A percentile compares a stretch with the other conserved stretches of the same genome.
These are phyloP conservation scores for Ephemerocybe angulata DNA, from an alignment of 768 basidiomycete genomes.

Conservation along the genomic window DNA sequence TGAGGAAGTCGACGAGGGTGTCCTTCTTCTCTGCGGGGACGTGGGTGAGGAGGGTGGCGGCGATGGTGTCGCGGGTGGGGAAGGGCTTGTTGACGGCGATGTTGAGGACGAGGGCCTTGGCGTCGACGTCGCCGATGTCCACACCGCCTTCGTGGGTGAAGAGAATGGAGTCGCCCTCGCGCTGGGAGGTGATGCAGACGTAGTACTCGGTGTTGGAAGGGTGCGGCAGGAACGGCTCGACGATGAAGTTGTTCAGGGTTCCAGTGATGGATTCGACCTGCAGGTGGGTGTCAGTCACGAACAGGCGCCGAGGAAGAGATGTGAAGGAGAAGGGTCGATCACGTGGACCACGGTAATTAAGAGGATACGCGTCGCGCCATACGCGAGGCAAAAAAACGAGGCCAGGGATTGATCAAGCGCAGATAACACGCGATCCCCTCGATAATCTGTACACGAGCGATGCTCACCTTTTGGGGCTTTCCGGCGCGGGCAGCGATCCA, in stretches of 20 bases:
- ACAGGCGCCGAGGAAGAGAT: neutral
- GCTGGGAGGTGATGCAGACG: constrained; percentile 94
- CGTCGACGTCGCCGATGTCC: constrained; percentile 97
- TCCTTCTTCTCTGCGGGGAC: constrained; percentile 86
- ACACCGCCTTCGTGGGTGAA: constrained; percentile 99
- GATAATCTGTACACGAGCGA: constrained; percentile 9
- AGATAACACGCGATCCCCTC: constrained; percentile 12
- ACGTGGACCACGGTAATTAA: constrained; percentile 23
- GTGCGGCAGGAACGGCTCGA: constrained; percentile 98
- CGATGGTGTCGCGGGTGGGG: constrained; percentile 78
- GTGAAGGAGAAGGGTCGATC: constrained; percentile 13
- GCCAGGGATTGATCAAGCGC: constrained; percentile 1
- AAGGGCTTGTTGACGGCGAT: constrained; percentile 73
- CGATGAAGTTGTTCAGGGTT: constrained; percentile 94
- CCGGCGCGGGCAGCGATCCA: constrained; percentile 91
- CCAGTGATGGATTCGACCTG: constrained; percentile 94
- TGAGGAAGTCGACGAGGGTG: constrained; percentile 90
- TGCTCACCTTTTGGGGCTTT: constrained; percentile 84
- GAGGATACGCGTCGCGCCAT: constrained; percentile 4
- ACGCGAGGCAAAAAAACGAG: neutral
- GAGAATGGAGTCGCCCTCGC: constrained; percentile 93
- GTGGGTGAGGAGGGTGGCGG: constrained; percentile 70
- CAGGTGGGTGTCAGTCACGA: constrained; percentile 4
- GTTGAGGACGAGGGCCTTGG: constrained; percentile 88
- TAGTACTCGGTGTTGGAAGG: constrained; percentile 94